phyloP scores from a whole-genome alignment of 164 flowering plant species.

The Umbellularia californica region DNA sequence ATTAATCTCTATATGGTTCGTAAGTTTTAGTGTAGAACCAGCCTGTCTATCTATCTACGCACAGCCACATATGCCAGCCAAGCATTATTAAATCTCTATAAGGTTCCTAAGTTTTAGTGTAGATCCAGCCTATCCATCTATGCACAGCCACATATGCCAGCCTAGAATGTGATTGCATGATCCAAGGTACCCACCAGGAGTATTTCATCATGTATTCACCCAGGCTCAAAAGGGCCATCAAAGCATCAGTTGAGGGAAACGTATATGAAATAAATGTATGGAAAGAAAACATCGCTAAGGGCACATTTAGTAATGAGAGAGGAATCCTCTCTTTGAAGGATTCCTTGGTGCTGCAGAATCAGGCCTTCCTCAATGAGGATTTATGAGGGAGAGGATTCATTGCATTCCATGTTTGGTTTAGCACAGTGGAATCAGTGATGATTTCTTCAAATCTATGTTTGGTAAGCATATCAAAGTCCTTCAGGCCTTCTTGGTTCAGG shows the following conservation, averaged over 20 bases:
- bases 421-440: no score
- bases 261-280: not conserved
- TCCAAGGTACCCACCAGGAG: not conserved
- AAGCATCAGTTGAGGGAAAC: not conserved
- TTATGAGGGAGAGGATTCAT: no score
- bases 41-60: not conserved
- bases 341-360: no score
- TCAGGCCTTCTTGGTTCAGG: no score
- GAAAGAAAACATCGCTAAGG: not conserved
- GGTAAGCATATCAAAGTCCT: no score
- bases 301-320: not conserved
- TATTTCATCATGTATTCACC: not conserved
- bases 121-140: not conserved
- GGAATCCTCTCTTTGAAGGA: no score
- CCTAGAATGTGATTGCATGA: not conserved
- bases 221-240: not conserved
- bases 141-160: not conserved
- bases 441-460: no score
- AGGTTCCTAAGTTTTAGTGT: not conserved
- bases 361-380: no score
- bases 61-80: not conserved
- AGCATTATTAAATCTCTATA: not conserved
- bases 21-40: not conserved
- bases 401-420: no score
- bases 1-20: no score